Conservation (phyloP, 768 basidiomycete genomes). For the Suillus lakei region DNA sequence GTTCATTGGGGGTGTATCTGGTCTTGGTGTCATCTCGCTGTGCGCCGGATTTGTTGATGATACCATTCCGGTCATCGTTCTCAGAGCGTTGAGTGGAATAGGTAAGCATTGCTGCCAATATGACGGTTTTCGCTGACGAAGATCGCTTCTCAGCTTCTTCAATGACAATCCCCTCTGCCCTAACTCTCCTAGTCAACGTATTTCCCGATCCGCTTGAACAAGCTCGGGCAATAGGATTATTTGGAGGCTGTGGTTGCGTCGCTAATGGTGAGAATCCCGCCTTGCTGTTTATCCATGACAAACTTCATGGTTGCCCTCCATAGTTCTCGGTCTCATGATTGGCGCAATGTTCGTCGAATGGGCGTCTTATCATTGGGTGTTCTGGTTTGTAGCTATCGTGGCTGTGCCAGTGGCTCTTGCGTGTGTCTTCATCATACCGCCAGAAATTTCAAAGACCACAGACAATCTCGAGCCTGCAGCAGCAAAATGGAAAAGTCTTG, state of each 20-base stretch:
- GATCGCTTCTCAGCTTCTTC: constrained; percentile 42
- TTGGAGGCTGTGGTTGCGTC: constrained; percentile 50
- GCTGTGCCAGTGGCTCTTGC: constrained; percentile 36
- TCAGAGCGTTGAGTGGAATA: constrained; percentile 57
- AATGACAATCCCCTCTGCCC: constrained; percentile 54
- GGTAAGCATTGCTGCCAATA: constrained; percentile 29
- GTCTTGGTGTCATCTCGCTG: constrained; percentile 49
- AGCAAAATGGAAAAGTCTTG: constrained; percentile 37
- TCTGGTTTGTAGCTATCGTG: constrained; percentile 51
- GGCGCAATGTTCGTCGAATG: constrained; percentile 49
- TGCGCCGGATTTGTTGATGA: constrained; percentile 50
- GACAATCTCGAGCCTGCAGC: neutral
- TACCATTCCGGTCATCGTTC: constrained; percentile 52
- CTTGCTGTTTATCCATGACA: neutral
- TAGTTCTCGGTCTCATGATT: constrained; percentile 47
- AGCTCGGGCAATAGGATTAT: constrained; percentile 50
- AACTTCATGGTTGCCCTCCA: neutral
- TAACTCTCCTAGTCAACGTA: constrained; percentile 53
- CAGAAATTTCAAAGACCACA: constrained; percentile 14
- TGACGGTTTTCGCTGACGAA: constrained; percentile 8
- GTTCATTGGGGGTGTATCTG: constrained; percentile 46
- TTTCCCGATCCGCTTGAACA: constrained; percentile 53
- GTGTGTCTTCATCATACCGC: constrained; percentile 41
- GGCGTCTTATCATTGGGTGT: constrained; percentile 54
- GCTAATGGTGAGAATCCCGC: constrained; percentile 43